phyloP scores from a whole-genome alignment of 2,329 filamentous ascomycete genomes.

The Colletotrichum agaves region DNA sequence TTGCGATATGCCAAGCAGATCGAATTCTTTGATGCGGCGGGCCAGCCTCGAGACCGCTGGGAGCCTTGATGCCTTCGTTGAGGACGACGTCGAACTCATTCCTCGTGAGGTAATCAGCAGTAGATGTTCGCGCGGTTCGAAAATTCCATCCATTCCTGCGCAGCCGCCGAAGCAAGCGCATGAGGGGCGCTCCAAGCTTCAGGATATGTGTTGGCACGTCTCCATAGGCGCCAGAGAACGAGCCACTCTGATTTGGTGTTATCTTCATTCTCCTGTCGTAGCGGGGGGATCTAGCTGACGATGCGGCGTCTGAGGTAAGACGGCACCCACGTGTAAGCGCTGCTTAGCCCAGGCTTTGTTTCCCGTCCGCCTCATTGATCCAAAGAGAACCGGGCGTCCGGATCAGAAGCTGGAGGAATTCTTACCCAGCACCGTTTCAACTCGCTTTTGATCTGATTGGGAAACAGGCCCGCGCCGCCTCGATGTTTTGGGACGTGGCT shows the following conservation, averaged over 20 bases:
- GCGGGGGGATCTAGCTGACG: background rate
- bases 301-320: conserved; percentile 31
- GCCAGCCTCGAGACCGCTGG: background rate
- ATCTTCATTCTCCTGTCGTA: background rate
- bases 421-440: background rate
- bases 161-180: background rate
- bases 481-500: background rate
- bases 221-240: background rate
- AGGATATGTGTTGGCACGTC: conserved; percentile 22
- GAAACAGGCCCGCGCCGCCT: background rate
- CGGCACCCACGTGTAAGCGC: conserved; percentile 31
- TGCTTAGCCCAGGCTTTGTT: background rate
- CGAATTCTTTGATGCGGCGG: conserved; percentile 18
- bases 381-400: background rate
- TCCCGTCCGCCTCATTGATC: background rate
- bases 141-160: background rate
- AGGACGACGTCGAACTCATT: conserved; percentile 4
- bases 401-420: background rate
- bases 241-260: background rate
- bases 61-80: background rate
- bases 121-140: background rate
- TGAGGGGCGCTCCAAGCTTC: background rate
- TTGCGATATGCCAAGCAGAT: conserved; percentile 18
- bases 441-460: background rate
- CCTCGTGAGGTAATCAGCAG: background rate